phyloP scores from a whole-genome alignment of 352 stramenopile species.

The Phytophthora constricta region DNA sequence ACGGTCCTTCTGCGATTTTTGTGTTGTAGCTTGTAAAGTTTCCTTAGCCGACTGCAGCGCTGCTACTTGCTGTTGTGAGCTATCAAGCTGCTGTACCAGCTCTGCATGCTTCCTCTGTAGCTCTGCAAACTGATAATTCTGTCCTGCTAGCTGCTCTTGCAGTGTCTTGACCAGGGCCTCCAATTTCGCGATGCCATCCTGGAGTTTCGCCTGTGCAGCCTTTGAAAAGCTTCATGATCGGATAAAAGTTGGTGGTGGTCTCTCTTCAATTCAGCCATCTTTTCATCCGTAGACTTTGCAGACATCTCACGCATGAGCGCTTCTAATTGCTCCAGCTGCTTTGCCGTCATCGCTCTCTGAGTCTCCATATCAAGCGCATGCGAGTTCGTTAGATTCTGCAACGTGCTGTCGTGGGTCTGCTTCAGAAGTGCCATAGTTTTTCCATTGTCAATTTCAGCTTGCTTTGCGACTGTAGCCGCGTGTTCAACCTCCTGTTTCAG shows the following conservation, averaged over 20 bases:
- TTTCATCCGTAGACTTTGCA: slow-evolving; percentile 31
- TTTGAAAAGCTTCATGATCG: slow-evolving; percentile 27
- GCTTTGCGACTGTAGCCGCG: slow-evolving; percentile 26
- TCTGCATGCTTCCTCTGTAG: slow-evolving; percentile 32
- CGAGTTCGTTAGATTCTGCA: slow-evolving; percentile 24
- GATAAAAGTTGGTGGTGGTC: slow-evolving; percentile 29
- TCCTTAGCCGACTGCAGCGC: slow-evolving; percentile 40
- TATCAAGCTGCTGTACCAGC: slow-evolving; percentile 20
- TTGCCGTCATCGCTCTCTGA: slow-evolving; percentile 9
- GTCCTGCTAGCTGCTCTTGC: slow-evolving; percentile 22
- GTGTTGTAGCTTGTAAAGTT: slow-evolving; percentile 27
- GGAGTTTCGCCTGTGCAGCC: slow-evolving; percentile 19
- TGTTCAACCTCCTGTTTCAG: slow-evolving; percentile 37
- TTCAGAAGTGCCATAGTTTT: slow-evolving; percentile 15
- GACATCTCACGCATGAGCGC: slow-evolving; percentile 15
- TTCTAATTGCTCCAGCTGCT: slow-evolving; percentile 29
- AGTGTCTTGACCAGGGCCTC: slow-evolving; percentile 29
- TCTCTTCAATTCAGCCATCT: slow-evolving; percentile 31
- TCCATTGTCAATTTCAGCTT: slow-evolving; percentile 23
- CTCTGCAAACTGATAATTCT: slow-evolving; percentile 17
- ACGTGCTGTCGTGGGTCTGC: slow-evolving; percentile 26
- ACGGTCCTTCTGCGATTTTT: slow-evolving; percentile 51
- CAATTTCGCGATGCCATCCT: slow-evolving; percentile 18
- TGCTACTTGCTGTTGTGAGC: slow-evolving; percentile 37
- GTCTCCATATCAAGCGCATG: slow-evolving; percentile 35